A percentile compares a stretch with the other conserved stretches of the same genome.
Evolutionary conservation across 2,329 filamentous ascomycete species (phyloP).

Genomic region (Fusarium protoensiforme): DNA sequence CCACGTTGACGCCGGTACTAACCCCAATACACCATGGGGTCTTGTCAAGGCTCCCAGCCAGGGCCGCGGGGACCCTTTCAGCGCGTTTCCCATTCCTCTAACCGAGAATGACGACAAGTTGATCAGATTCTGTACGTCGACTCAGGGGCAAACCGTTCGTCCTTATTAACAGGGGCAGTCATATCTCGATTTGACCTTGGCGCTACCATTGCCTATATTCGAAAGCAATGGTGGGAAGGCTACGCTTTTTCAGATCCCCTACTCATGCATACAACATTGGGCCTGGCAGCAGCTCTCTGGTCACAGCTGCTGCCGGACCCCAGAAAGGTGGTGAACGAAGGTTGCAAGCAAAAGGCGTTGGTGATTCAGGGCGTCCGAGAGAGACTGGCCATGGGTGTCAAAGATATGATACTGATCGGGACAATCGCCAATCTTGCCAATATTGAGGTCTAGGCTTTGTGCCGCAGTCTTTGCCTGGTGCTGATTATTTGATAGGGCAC

Average conservation of each 20-base stretch:
- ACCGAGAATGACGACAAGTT: conserved; percentile 16
- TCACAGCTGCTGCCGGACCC: conserved; percentile 6
- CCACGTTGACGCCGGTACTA: background rate
- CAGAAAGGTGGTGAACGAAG: conserved; percentile 2
- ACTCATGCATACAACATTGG: conserved; percentile 28
- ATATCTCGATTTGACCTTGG: conserved; percentile 25
- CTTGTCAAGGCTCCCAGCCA: conserved; percentile 12
- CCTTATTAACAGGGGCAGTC: background rate
- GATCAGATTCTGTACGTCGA: conserved; percentile 24
- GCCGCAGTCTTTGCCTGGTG: background rate
- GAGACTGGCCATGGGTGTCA: conserved; percentile 1
- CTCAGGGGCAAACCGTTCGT: background rate
- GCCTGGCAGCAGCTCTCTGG: conserved; percentile 21
- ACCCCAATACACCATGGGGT: background rate
- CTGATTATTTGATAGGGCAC: conserved; percentile 3
- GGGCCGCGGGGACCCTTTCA: conserved; percentile 19
- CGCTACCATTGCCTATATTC: conserved; percentile 16
- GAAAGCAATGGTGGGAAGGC: conserved; percentile 29
- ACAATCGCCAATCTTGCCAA: conserved; percentile 29
- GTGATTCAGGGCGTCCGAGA: conserved; percentile 17
- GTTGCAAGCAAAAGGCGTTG: conserved; percentile 14
- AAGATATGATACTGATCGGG: conserved; percentile 11
- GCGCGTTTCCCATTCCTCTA: conserved; percentile 18
- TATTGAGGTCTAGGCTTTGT: conserved; percentile 7
- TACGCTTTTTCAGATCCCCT: conserved; percentile 23